Evolutionary conservation across 257 asterid species (phyloP), one percentile per base, ranked within the genome.

Genomic region (Marsdenia floribunda): DNA sequence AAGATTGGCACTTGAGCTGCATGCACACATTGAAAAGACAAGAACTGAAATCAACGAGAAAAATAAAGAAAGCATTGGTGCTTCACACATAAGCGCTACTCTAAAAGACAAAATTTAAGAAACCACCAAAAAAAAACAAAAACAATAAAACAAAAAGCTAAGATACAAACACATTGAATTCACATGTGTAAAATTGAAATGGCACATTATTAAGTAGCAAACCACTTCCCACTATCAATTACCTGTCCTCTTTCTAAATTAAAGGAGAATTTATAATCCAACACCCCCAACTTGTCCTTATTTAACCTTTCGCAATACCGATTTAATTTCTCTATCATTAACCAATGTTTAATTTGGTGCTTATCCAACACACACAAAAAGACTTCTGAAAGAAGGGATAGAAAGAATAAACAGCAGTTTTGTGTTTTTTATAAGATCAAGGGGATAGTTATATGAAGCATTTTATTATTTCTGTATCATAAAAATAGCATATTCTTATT

Each of bases 1-100:
- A 73, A 85, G 87, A 79, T 65, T 81, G 80, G 91, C 98, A 83
- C 81, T 74, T 69, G 93, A 85, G 79, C 99, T 94, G 96, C 87
- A 86, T 58, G 75, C 76, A 71, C 35, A 75, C 60, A 68, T 8
- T 73, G 54, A 65, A 81, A 63, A 75, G 68, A 69, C 60, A 77
- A 80, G 24, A 70, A 71, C 26, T 33, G 68, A 82, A 73, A 75
- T 81, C 68, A 76, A 63, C 72, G 76, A 69, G 57, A 64, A 55
- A 76, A 38, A 40, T n/a, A 38, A 59, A 66, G 26, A 4, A 74
- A 74, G 46, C 24, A 42, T 15, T 65, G 26, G 49, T 65, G 3
- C 50, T 24, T 35, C 49, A 37, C 21, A n/a, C 4, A n/a, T 49
- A 18, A 11, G 40, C 22, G 35, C 49, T 44, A 76, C 70, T 11